Evolutionary conservation across 73 alveolate species (phyloP).

Genomic region (Paramecium caudatum): DNA sequence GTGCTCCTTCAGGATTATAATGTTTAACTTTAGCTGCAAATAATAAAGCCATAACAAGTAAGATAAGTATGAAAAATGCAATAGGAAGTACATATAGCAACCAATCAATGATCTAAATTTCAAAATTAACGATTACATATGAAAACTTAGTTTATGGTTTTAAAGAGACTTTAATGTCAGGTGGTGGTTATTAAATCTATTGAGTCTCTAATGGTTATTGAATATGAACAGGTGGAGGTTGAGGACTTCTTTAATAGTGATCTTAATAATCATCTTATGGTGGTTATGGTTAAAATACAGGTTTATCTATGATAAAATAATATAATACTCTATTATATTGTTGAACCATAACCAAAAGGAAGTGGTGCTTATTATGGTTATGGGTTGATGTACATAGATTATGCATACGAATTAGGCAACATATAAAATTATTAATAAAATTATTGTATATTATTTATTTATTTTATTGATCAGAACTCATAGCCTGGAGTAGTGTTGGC

Average conservation of each 20-base stretch:
- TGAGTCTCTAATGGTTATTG: too few species aligned
- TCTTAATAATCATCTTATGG: too few species aligned
- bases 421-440: background rate
- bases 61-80: background rate
- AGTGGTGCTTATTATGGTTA: background rate
- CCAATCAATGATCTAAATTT: constrained; percentile 52
- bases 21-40: constrained; percentile 3
- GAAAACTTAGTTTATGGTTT: background rate
- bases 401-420: constrained; percentile 20
- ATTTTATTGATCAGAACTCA: constrained; percentile 44
- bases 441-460: too few species aligned
- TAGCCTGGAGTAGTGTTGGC: constrained; percentile 78
- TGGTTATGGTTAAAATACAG: constrained; percentile 47
- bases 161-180: background rate
- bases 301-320: background rate
- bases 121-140: constrained; percentile 48
- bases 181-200: background rate
- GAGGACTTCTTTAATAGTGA: too few species aligned
- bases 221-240: too few species aligned
- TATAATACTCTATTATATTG: background rate
- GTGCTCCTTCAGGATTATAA: constrained; percentile 52
- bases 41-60: background rate
- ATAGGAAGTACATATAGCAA: constrained; percentile 13
- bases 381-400: constrained; percentile 45
- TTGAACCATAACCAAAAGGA: background rate